Evolutionary conservation across 2,329 filamentous ascomycete species (phyloP).

Genomic region (Diaporthe sp.): DNA sequence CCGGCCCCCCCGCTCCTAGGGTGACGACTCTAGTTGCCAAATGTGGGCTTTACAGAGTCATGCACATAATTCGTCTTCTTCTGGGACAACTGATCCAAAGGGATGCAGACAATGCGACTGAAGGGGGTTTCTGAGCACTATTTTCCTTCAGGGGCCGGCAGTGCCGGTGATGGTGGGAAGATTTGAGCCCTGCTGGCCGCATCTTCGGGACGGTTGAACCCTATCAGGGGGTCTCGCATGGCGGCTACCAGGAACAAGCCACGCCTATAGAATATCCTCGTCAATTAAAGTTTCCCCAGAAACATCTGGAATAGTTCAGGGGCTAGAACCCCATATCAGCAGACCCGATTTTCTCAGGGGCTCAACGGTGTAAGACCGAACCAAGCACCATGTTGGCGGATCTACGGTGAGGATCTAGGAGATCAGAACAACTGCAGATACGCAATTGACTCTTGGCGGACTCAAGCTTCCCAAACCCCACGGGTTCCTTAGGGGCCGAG

Average conservation of each 20-base stretch:
- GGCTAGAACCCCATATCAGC: background rate
- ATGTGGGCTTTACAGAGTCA: background rate
- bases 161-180: background rate
- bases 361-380: background rate
- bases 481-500: background rate
- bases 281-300: conserved; percentile 17
- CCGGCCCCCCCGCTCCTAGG: background rate
- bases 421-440: background rate
- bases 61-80: background rate
- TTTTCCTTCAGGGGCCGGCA: background rate
- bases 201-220: conserved; percentile 25
- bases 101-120: no score
- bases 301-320: background rate
- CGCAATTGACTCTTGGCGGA: background rate
- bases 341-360: conserved; percentile 10
- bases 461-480: background rate
- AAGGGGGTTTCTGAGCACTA: no score
- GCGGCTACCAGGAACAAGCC: background rate
- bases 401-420: conserved; percentile 10
- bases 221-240: background rate
- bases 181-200: background rate
- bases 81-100: background rate
- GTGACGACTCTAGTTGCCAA: background rate
- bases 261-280: background rate
- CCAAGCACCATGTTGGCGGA: background rate